phyloP scores from a whole-genome alignment of 108 stramenopile genomes.

The Schizochytrium sp. region DNA sequence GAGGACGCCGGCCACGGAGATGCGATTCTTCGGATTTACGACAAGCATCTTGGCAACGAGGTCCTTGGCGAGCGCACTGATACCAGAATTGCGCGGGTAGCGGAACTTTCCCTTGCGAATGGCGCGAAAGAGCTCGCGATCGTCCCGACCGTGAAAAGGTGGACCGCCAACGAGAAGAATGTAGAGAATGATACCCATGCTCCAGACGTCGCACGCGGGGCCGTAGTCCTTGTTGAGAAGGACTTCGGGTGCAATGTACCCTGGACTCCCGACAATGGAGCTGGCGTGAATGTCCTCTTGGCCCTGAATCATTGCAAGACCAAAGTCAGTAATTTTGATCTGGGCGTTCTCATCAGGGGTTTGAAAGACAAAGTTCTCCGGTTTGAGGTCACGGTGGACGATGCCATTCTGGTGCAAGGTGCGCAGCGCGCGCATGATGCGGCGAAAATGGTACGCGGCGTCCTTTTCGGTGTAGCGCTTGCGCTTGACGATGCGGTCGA shows the following conservation, averaged over 20 bases:
- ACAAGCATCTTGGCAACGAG: constrained; percentile 37
- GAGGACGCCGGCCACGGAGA: constrained; percentile 44
- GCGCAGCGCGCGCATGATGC: neutral
- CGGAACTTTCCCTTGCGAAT: constrained; percentile 16
- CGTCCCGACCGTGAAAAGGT: neutral
- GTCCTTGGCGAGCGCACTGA: constrained; percentile 42
- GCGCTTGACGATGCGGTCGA: constrained; percentile 84
- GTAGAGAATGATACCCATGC: constrained; percentile 24
- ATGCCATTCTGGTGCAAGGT: constrained; percentile 4
- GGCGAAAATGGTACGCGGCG: constrained; percentile 39
- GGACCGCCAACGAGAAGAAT: constrained; percentile 20
- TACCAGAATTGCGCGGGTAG: constrained; percentile 30
- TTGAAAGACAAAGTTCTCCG: constrained; percentile 20
- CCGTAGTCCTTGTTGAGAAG: neutral
- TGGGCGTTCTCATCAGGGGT: constrained; percentile 3
- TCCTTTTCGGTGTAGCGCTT: constrained; percentile 83
- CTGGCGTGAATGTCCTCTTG: neutral
- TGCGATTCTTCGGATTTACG: constrained; percentile 37
- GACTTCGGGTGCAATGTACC: constrained; percentile 26
- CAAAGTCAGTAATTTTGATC: constrained; percentile 14
- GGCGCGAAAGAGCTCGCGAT: neutral
- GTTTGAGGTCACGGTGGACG: constrained; percentile 22
- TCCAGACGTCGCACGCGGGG: constrained; percentile 8
- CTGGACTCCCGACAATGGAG: constrained; percentile 12
- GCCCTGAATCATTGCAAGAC: neutral